A percentile compares a stretch with the other conserved stretches of the same genome.
Evolutionary conservation across 495 filamentous ascomycete genomes (phyloP).

Genomic region (Amorphotheca resinae): DNA sequence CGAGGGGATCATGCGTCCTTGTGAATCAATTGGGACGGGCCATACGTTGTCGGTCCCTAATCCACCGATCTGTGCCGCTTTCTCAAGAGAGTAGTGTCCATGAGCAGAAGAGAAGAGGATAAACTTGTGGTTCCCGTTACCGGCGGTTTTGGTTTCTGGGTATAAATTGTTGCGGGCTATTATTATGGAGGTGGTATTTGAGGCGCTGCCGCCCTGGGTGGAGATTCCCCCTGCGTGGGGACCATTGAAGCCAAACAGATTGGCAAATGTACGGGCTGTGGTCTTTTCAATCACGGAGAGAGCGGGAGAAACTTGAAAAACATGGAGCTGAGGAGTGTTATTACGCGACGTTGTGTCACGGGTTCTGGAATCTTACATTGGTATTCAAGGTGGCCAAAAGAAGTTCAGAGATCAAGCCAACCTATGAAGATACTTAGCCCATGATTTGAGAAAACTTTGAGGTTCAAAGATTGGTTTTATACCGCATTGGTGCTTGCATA

Average conservation of each 20-base stretch:
- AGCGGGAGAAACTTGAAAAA: constrained; percentile 83
- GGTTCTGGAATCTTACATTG: constrained; percentile 53
- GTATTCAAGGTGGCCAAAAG: constrained; percentile 77
- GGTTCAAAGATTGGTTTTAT: not conserved
- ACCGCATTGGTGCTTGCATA: constrained; percentile 79
- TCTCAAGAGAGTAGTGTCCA: constrained; percentile 91
- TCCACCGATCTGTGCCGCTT: constrained; percentile 77
- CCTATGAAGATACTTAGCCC: constrained; percentile 21
- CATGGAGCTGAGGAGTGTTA: constrained; percentile 44
- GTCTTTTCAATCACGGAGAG: constrained; percentile 78
- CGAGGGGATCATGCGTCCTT: constrained; percentile 56
- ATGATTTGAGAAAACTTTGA: not conserved
- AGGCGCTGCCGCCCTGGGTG: constrained; percentile 75
- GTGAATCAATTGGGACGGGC: constrained; percentile 57
- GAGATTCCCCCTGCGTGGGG: constrained; percentile 71
- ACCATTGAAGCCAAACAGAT: constrained; percentile 58
- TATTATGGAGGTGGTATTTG: constrained; percentile 78
- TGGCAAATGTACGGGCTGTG: constrained; percentile 41
- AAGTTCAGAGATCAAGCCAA: constrained; percentile 72
- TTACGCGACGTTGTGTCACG: constrained; percentile 66
- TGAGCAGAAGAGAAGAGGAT: constrained; percentile 82
- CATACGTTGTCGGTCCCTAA: constrained; percentile 63
- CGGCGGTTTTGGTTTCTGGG: constrained; percentile 58
- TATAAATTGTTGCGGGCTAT: constrained; percentile 80
- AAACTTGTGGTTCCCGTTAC: constrained; percentile 51